Conservation (phyloP, 2,329 filamentous ascomycete species). For the Monosporascus sp. region DNA sequence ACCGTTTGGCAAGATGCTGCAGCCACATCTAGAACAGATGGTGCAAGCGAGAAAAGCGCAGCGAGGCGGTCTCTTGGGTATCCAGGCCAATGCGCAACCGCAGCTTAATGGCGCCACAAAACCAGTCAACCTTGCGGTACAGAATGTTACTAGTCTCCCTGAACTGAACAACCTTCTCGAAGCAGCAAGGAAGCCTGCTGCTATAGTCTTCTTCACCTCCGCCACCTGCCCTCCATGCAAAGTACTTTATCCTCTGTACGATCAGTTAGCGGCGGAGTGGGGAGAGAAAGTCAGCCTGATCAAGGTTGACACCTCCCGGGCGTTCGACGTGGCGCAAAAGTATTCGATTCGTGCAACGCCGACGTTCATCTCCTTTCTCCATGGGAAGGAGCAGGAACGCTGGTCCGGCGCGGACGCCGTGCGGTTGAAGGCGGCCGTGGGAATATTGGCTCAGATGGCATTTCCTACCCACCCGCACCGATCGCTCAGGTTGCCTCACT, state of each 20-base stretch:
- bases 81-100: slow-evolving; percentile 34
- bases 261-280: slow-evolving; percentile 70
- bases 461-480: slow-evolving; percentile 73
- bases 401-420: slow-evolving; percentile 75
- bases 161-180: slow-evolving; percentile 58
- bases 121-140: slow-evolving; percentile 40
- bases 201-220: slow-evolving; percentile 89
- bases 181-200: slow-evolving; percentile 60
- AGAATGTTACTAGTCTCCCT: slow-evolving; percentile 51
- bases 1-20: slow-evolving; percentile 82
- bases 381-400: slow-evolving; percentile 67
- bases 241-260: slow-evolving; percentile 73
- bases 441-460: slow-evolving; percentile 69
- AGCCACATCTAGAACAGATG: slow-evolving; percentile 59
- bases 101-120: slow-evolving; percentile 10
- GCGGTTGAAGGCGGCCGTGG: slow-evolving; percentile 65
- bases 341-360: slow-evolving; percentile 74
- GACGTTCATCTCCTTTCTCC: slow-evolving; percentile 81
- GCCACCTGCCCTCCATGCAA: slow-evolving; percentile 83
- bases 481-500: slow-evolving; percentile 62
- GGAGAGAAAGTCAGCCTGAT: slow-evolving; percentile 66
- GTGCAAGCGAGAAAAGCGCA: slow-evolving; percentile 43
- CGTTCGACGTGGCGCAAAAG: slow-evolving; percentile 56
- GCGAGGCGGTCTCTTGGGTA: slow-evolving; percentile 48
- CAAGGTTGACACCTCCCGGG: slow-evolving; percentile 73